These are phyloP conservation scores for Gossypium ekmanianum DNA, from an alignment of 345 rosid species.

Conservation along the genomic window DNA sequence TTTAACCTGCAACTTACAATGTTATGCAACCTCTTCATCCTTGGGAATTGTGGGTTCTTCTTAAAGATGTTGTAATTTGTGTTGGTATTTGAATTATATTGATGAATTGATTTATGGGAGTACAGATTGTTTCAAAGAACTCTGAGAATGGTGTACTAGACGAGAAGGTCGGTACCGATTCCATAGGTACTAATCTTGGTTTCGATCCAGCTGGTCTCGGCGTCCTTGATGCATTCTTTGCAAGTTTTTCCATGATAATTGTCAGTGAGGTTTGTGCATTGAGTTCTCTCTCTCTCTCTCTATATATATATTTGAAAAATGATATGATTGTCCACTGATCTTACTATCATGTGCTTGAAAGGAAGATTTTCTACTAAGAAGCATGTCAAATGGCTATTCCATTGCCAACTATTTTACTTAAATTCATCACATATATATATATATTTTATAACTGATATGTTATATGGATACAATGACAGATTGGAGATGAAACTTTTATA, in stretches of 20 bases:
- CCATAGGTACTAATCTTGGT: conserved; percentile 37
- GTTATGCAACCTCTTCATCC: neutral
- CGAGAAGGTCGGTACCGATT: conserved; percentile 24
- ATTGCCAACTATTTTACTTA: neutral
- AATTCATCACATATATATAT: neutral
- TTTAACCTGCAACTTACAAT: neutral
- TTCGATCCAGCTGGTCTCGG: conserved; percentile 73
- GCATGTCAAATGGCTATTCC: neutral
- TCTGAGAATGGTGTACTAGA: conserved; percentile 38
- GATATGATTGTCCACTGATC: neutral
- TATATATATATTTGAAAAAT: neutral
- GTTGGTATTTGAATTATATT: neutral
- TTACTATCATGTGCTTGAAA: neutral
- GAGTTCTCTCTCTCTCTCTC: neutral
- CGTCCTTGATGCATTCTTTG: conserved; percentile 80
- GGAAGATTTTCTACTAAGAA: neutral
- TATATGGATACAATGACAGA: conserved; percentile 31
- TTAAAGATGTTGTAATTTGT: neutral
- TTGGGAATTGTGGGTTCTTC: conserved; percentile 1
- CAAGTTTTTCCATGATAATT: conserved; percentile 91
- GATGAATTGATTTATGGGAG: neutral
- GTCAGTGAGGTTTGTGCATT: conserved; percentile 80
- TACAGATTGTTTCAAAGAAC: conserved; percentile 44
- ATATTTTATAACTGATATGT: neutral
- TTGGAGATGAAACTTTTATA: conserved; percentile 98